phyloP scores from a whole-genome alignment of 2,329 filamentous ascomycete genomes.

The Tolypocladium pustulatum region DNA sequence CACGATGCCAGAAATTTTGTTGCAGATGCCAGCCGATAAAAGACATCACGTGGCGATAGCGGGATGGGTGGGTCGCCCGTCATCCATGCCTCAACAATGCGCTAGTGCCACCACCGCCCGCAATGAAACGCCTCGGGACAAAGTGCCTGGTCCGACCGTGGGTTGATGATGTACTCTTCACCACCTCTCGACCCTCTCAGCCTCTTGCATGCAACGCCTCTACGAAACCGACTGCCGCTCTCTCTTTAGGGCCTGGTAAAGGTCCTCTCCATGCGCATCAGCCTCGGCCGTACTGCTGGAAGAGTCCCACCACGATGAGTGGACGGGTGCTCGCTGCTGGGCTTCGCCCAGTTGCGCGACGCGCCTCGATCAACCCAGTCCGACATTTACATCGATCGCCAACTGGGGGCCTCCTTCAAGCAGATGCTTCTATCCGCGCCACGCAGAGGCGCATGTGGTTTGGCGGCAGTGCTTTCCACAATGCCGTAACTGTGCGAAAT shows the following conservation, averaged over 20 bases:
- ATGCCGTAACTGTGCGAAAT: slow-evolving; percentile 55
- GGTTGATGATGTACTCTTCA: neutral
- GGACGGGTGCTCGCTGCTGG: slow-evolving; percentile 52
- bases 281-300: neutral
- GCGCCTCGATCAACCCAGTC: slow-evolving; percentile 40
- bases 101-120: neutral
- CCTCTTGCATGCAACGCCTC: neutral
- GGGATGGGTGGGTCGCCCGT: neutral
- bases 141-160: neutral
- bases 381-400: slow-evolving; percentile 59
- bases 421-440: slow-evolving; percentile 51
- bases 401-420: slow-evolving; percentile 57
- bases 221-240: neutral
- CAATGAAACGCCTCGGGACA: neutral
- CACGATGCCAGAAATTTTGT: slow-evolving; percentile 24
- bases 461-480: slow-evolving; percentile 76
- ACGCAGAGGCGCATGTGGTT: slow-evolving; percentile 61
- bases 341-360: slow-evolving; percentile 56
- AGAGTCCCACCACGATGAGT: slow-evolving; percentile 18
- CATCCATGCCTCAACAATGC: neutral
- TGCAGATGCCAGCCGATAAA: slow-evolving; percentile 15
- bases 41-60: slow-evolving; percentile 22
- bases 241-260: neutral
- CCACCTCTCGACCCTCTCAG: neutral
- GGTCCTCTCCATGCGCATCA: neutral